A percentile compares a stretch with the other conserved stretches of the same genome.
Conservation (phyloP, 257 asterid species). For the Salvia rosmarinus region DNA sequence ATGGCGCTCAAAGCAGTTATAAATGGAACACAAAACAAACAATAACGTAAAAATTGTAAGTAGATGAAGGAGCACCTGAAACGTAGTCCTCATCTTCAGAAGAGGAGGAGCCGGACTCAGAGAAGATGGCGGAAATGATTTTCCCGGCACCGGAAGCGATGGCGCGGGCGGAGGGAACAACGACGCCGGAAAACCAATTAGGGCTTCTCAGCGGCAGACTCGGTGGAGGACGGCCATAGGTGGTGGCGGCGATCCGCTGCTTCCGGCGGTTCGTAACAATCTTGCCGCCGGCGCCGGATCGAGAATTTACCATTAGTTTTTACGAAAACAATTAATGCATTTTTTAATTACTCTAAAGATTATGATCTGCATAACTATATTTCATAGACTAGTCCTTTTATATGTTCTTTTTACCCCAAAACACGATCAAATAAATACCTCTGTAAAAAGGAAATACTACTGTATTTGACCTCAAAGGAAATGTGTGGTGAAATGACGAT, state of each 20-base stretch:
- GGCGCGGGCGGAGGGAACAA: conserved; percentile 56
- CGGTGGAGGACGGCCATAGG: conserved; percentile 45
- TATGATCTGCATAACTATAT: background rate
- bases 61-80: conserved; percentile 41
- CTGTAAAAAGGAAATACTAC: no score
- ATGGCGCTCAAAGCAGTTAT: background rate
- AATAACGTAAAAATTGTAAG: background rate
- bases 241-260: conserved; percentile 48
- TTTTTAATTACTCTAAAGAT: background rate
- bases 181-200: conserved; percentile 50
- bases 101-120: conserved; percentile 57
- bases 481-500: conserved; percentile 11
- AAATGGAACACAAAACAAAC: conserved; percentile 1
- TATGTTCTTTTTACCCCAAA: background rate
- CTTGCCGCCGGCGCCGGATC: conserved; percentile 56
- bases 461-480: background rate
- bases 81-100: conserved; percentile 48
- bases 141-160: conserved; percentile 81
- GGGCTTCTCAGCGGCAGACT: conserved; percentile 39
- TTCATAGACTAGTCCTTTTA: background rate
- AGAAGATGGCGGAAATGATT: conserved; percentile 58
- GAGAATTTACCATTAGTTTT: conserved; percentile 40
- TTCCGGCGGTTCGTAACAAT: conserved; percentile 46
- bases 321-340: background rate
- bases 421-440: background rate